These are phyloP conservation scores for Apiotrichum domesticum DNA, from an alignment of 1,284 basidiomycete genomes.

Conservation along the genomic window DNA sequence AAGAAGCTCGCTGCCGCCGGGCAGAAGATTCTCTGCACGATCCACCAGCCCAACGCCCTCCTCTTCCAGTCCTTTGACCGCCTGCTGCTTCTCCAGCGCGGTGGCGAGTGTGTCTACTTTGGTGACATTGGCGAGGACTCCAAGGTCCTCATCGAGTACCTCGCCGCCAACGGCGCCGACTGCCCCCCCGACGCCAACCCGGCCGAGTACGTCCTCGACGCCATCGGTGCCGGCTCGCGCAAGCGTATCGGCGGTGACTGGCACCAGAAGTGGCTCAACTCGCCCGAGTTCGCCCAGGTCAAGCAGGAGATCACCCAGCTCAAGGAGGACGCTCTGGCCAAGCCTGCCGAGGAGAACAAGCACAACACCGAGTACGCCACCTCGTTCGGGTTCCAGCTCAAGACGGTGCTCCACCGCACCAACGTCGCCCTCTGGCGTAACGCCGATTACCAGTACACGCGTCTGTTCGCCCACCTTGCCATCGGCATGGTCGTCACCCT, in stretches of 20 bases:
- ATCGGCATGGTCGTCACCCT: slow-evolving; percentile 75
- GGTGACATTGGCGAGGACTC: slow-evolving; percentile 54
- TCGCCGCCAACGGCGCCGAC: slow-evolving; percentile 52
- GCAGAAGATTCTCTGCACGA: slow-evolving; percentile 51
- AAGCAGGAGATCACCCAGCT: slow-evolving; percentile 48
- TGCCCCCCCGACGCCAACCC: slow-evolving; percentile 54
- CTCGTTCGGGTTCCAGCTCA: slow-evolving; percentile 70
- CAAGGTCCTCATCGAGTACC: slow-evolving; percentile 52
- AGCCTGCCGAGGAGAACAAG: slow-evolving; percentile 36
- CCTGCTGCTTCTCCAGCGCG: slow-evolving; percentile 50
- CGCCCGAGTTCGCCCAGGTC: slow-evolving; percentile 45
- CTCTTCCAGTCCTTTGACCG: slow-evolving; percentile 55
- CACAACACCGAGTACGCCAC: slow-evolving; percentile 52
- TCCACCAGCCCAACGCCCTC: slow-evolving; percentile 50
- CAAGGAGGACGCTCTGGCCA: slow-evolving; percentile 48
- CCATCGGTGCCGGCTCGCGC: slow-evolving; percentile 67
- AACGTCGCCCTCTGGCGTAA: slow-evolving; percentile 75
- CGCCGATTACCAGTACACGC: slow-evolving; percentile 60
- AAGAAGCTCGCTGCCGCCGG: slow-evolving; percentile 61
- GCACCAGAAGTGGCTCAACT: slow-evolving; percentile 65
- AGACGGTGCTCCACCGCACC: slow-evolving; percentile 66
- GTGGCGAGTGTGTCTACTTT: slow-evolving; percentile 48
- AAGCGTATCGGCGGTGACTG: slow-evolving; percentile 63
- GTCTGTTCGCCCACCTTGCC: slow-evolving; percentile 68
- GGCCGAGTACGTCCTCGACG: slow-evolving; percentile 52